phyloP scores from a whole-genome alignment of 331 rosid species.

The Cucumis variabilis region DNA sequence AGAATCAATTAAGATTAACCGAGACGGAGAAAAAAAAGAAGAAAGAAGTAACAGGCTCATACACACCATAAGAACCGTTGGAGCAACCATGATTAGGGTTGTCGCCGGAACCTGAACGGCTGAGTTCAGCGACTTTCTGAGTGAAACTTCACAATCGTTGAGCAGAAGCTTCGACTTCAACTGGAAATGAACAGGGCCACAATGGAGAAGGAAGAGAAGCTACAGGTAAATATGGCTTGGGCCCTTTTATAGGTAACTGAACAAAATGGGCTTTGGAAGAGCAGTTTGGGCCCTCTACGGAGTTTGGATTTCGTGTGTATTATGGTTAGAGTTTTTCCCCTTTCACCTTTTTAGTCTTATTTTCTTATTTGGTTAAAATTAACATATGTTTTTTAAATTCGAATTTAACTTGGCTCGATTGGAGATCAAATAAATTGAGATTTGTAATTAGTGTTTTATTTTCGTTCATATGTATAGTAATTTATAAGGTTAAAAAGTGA shows the following conservation, averaged over 20 bases:
- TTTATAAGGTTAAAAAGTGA: no score
- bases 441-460: no score
- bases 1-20: neutral
- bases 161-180: neutral
- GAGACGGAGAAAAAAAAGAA: neutral
- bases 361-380: no score
- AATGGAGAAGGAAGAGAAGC: neutral
- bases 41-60: neutral
- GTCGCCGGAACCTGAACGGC: neutral
- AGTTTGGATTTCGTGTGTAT: neutral
- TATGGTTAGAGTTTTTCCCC: no score
- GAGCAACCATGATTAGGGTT: constrained; percentile 44
- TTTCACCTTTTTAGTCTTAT: no score
- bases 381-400: no score
- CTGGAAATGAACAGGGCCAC: neutral
- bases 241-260: neutral
- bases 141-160: constrained; percentile 1
- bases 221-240: neutral
- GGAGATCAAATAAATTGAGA: no score
- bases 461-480: no score
- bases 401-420: no score
- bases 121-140: neutral
- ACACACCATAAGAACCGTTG: constrained; percentile 65
- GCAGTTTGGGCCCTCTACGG: no score
- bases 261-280: neutral